Evolutionary conservation across 2,329 filamentous ascomycete species (phyloP), one percentile per base, ranked within the genome.

Genomic region (Aspergillus sp.): DNA sequence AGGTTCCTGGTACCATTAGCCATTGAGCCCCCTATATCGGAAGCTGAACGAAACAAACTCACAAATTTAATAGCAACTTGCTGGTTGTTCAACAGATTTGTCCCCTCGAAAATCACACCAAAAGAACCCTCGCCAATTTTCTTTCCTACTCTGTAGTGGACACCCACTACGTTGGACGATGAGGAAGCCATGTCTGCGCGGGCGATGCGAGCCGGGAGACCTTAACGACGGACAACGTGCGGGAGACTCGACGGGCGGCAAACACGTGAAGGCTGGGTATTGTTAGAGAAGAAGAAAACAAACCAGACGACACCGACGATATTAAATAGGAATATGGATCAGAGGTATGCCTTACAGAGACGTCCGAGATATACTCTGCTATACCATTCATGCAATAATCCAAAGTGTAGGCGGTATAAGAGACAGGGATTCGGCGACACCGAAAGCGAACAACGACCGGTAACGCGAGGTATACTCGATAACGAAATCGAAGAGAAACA

Each of bases 61-160:
- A 96, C 91, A 79, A 99, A 99, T 83, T 99, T 99, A 83, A 99
- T 99, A 72, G 95, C 95, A 63, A 99, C 93, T 80, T 97, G 93
- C 78, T 98, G 95, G 79, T 96, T 97, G 83, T 99, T 99, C 77
- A 99, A 84, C 69, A 99, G 84, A 77, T 99, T 99, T 72, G 93
- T 98, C 68, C 95, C 95, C 79, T 98, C 95, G 73, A 98, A 98
- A 74, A 98, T 97, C 69, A 98, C 95, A 82, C 93, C 93, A 73
- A 98, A 98, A 40, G 92, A 96, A 65, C 93, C 93, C 85, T 98
- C 95, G 76, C 95, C 95, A 69, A 99, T 98, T 83, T 99, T 99
- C 86, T 98, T 98, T 70, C 95, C 95, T 66, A 99, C 95, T 66
- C 95, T 86, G 79, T 99, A 99, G 81, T 99, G 95, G 67, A 99